Base-by-base conservation (phyloP, 345 rosid species). In the Salix udensis region DNA sequence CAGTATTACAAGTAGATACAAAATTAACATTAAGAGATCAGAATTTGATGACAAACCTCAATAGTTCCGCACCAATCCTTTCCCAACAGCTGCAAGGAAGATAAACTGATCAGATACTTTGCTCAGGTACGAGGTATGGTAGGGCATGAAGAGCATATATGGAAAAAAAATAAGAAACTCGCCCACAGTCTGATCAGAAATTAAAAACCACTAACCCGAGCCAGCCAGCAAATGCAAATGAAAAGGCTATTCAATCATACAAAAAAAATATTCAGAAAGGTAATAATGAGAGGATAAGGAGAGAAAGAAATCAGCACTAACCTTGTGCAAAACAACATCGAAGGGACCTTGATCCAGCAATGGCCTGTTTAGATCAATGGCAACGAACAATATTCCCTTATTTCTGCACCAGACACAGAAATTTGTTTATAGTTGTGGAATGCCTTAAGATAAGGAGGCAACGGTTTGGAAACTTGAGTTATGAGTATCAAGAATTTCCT, bases 291-390 rank as follows among this genome's bases (percentile, higher is more conserved):
- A 36, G 30, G 16, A 7, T 14, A 37, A 6, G 36, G 40, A 40
- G 50, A 26, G 10, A 28, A 82, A 42, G 39, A 68, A 52, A 68
- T 46, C 37, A 69, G 19, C 37, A 83, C 89, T 77, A 77, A 94
- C 98, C 97, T 95, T 95, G 76, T 95, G 98, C 85, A 95, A 81
- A 58, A 95, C 87, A 53, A 93, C 86, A 79, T 95, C 96, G 82
- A 95, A 95, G 73, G 98, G 98, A 13, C 97, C 98, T 87, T 95
- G 97, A 80, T 91, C 97, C 70, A 90, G 80, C 60, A 95, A 84
- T 16, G 96, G 91, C 72, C 83, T 83, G 72, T 78, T 81, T 78
- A 52, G 78, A 87, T 93, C 97, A 58, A 95, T 88, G 74, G 98
- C 90, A 68, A 89, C 88, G 73, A 93, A 91, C 70, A 73, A 66